Conservation (phyloP, 352 stramenopile genomes). For the Phytophthora sansomeana region DNA sequence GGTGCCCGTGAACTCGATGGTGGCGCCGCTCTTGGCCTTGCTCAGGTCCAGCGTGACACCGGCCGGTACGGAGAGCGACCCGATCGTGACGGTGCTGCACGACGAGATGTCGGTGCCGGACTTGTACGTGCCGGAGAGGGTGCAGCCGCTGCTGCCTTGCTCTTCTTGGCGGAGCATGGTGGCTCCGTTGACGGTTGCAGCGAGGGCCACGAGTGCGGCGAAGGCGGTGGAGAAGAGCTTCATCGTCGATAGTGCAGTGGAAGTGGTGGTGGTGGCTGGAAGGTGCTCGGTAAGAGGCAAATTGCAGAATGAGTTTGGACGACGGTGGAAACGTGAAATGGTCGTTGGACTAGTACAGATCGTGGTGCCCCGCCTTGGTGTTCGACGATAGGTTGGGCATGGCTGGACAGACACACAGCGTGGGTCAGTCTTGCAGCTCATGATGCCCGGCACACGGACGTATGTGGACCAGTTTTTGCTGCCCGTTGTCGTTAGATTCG, state of each 20-base stretch:
- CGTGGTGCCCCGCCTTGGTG: no score
- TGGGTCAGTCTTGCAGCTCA: not conserved
- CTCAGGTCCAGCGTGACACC: no score
- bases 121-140: constrained; percentile 26
- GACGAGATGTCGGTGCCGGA: constrained; percentile 17
- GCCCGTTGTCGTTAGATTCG: not conserved
- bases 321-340: no score
- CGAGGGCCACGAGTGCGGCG: not conserved
- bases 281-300: not conserved
- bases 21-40: no score
- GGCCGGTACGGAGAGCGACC: no score
- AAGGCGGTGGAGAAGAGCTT: constrained; percentile 12
- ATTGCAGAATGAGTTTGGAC: constrained; percentile 1
- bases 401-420: no score
- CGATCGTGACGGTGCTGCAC: no score
- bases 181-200: constrained; percentile 6
- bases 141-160: constrained; percentile 16
- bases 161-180: no score
- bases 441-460: no score
- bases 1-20: no score
- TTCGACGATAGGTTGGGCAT: no score
- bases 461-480: not conserved
- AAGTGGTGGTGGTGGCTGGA: not conserved
- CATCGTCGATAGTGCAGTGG: constrained; percentile 6
- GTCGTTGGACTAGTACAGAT: no score